Evolutionary conservation across 1,284 basidiomycete species (phyloP).

Genomic region (Agroathelia rolfsii): DNA sequence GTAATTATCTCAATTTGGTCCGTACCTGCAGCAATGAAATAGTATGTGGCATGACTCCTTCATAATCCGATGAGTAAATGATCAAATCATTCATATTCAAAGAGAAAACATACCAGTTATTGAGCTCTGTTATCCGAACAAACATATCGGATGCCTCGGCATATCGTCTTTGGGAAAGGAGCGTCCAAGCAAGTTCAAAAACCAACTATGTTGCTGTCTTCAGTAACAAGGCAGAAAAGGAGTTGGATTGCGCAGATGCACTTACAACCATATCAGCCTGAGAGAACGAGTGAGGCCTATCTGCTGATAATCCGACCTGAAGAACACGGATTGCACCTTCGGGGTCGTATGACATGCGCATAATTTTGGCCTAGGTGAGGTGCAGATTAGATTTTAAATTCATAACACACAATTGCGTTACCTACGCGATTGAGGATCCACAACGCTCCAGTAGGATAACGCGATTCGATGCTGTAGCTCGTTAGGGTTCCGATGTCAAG

Average conservation of each 20-base stretch:
- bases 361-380: conserved; percentile 51
- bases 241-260: conserved; percentile 5
- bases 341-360: conserved; percentile 58
- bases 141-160: conserved; percentile 59
- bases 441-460: conserved; percentile 59
- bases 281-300: conserved; percentile 41
- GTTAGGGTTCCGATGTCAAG: conserved; percentile 2
- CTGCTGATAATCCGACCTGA: conserved; percentile 44
- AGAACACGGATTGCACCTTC: conserved; percentile 54
- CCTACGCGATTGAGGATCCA: conserved; percentile 67
- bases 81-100: conserved; percentile 1
- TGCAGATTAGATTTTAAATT: background rate
- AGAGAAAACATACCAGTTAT: conserved; percentile 43
- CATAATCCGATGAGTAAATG: conserved; percentile 3
- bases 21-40: conserved; percentile 67
- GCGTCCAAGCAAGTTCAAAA: conserved; percentile 71
- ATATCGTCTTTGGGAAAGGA: conserved; percentile 54
- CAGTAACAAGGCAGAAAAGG: conserved; percentile 1
- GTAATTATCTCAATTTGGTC: too few species aligned
- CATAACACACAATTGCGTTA: too few species aligned
- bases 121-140: conserved; percentile 51
- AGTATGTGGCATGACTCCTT: conserved; percentile 71
- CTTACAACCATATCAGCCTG: conserved; percentile 65
- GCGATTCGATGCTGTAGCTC: conserved; percentile 33
- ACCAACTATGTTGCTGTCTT: conserved; percentile 55